Conservation (phyloP, 2,329 filamentous ascomycete genomes). For the Triangularia verruculosa region DNA sequence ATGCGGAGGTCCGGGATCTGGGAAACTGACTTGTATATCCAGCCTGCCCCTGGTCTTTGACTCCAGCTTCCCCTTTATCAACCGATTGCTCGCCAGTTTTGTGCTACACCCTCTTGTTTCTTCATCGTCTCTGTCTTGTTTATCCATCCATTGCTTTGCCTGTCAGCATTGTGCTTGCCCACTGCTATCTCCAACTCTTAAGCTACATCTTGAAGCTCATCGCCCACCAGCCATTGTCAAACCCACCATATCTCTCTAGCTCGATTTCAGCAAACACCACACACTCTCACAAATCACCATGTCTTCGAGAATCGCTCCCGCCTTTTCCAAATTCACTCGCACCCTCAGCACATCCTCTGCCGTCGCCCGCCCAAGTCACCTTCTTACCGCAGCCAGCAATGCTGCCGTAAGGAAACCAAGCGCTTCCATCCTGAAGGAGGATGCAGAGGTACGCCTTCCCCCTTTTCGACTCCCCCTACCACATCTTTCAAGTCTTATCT, state of each 20-base stretch:
- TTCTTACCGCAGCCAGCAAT: slow-evolving; percentile 37
- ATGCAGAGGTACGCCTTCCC: slow-evolving; percentile 42
- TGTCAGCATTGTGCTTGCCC: not conserved
- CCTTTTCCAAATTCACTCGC: slow-evolving; percentile 48
- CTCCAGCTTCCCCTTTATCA: slow-evolving; percentile 14
- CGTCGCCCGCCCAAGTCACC: slow-evolving; percentile 34
- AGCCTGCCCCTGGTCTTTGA: slow-evolving; percentile 11
- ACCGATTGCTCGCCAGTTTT: not conserved
- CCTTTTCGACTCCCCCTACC: not conserved
- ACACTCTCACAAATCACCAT: slow-evolving; percentile 31
- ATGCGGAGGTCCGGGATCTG: slow-evolving; percentile 22
- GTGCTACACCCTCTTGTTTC: slow-evolving; percentile 2
- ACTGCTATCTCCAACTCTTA: not conserved
- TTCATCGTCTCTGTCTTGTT: not conserved
- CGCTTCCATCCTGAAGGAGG: slow-evolving; percentile 32
- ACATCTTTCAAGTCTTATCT: slow-evolving; percentile 1
- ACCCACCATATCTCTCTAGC: too few species aligned
- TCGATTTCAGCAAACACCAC: not conserved
- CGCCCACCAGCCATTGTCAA: not conserved
- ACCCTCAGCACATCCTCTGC: slow-evolving; percentile 44
- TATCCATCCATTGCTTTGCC: slow-evolving; percentile 4
- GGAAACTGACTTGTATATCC: slow-evolving; percentile 20
- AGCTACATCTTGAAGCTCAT: not conserved
- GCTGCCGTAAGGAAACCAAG: slow-evolving; percentile 43
- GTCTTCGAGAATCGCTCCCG: slow-evolving; percentile 48